Conservation (phyloP, 306 rosid species). For the Castanopsis chinensis region DNA sequence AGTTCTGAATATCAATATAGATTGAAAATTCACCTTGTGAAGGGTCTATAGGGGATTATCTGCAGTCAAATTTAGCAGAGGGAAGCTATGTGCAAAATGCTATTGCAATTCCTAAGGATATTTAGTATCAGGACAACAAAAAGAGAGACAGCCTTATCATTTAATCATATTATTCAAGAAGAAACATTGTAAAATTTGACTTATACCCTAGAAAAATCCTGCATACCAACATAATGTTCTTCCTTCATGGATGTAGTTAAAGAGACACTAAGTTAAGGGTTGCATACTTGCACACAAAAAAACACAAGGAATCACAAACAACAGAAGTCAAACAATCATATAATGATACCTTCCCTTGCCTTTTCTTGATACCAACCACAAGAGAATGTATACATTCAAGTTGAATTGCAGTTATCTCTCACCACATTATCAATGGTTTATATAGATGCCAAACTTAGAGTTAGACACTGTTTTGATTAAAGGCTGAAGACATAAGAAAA, state of each 20-base stretch:
- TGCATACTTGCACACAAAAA: not conserved
- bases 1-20: not conserved
- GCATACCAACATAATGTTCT: not conserved
- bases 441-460: no score
- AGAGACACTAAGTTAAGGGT: not conserved
- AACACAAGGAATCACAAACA: not conserved
- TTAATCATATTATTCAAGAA: not conserved
- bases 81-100: not conserved
- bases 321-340: not conserved
- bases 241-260: not conserved
- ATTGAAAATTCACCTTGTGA: not conserved
- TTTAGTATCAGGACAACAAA: not conserved
- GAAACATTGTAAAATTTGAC: not conserved
- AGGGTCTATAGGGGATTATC: not conserved
- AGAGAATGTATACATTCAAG: not conserved
- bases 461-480: no score
- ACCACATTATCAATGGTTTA: no score
- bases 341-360: not conserved
- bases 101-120: not conserved
- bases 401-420: not conserved
- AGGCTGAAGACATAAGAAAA: no score
- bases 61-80: not conserved
- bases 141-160: not conserved
- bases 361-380: not conserved
- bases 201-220: not conserved